Percentiles rank a stretch among this genome's conserved stretches.
These are phyloP conservation scores for Eimeria brunetti DNA, from an alignment of 169 alveolate genomes.

Conservation along the genomic window DNA sequence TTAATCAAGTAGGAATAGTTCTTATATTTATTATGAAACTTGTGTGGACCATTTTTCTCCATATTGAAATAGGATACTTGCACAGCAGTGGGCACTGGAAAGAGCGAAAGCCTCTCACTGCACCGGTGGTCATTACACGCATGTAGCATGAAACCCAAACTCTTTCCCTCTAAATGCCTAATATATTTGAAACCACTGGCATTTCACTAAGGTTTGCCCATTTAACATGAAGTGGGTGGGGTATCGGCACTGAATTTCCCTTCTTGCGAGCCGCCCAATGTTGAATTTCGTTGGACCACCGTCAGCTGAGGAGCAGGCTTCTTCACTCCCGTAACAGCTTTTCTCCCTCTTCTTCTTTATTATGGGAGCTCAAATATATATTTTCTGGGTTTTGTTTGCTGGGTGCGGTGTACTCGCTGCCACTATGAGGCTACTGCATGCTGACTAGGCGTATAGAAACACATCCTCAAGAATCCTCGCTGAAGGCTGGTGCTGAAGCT, in stretches of 20 bases:
- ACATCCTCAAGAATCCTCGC: too few relatives aligned
- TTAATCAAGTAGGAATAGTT: background rate
- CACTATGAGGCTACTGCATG: background rate
- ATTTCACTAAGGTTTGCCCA: background rate
- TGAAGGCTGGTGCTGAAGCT: too few relatives aligned
- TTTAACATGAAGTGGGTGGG: background rate
- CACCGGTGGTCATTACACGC: slow-evolving; percentile 1
- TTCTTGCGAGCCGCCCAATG: background rate
- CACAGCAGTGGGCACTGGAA: background rate
- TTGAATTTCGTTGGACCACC: background rate
- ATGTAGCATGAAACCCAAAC: background rate
- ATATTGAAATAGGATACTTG: background rate
- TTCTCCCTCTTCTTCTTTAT: background rate
- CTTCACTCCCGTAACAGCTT: background rate
- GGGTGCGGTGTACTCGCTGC: background rate
- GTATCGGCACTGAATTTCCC: background rate
- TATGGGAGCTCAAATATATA: too few relatives aligned
- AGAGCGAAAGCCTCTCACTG: background rate
- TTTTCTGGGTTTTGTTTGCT: background rate
- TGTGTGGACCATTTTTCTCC: background rate
- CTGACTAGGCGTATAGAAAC: too few relatives aligned
- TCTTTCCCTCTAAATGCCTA: background rate
- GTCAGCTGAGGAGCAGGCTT: background rate
- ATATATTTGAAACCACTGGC: background rate
- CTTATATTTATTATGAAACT: background rate